Evolutionary conservation across 2,329 filamentous ascomycete species (phyloP).

Genomic region (Claviceps capensis): DNA sequence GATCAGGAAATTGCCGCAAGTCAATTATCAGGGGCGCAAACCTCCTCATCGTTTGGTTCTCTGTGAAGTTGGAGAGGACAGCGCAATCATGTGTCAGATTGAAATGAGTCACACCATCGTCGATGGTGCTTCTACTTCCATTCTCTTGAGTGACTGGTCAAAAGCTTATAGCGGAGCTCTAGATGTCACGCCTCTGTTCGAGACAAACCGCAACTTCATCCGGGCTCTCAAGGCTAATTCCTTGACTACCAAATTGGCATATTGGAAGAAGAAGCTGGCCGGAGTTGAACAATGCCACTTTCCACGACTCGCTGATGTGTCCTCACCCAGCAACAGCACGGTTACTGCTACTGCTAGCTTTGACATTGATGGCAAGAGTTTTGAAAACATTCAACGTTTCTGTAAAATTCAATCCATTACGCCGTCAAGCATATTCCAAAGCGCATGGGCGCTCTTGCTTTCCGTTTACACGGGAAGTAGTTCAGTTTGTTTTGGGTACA

Average conservation of each 20-base stretch:
- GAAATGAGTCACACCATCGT: conserved; percentile 22
- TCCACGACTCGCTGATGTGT: not conserved
- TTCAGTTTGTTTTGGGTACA: conserved; percentile 3
- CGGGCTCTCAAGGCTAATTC: conserved; percentile 2
- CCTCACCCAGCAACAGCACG: not conserved
- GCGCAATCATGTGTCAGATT: conserved; percentile 12
- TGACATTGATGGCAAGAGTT: not conserved
- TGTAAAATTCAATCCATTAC: conserved; percentile 22
- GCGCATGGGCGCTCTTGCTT: conserved; percentile 8
- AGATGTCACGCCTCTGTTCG: not conserved
- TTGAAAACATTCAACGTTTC: conserved; percentile 13
- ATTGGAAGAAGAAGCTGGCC: conserved; percentile 7
- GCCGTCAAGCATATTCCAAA: conserved; percentile 2
- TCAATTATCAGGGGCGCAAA: conserved; percentile 1
- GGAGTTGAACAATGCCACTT: conserved; percentile 8
- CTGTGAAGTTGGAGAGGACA: not conserved
- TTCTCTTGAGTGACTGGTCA: conserved; percentile 5
- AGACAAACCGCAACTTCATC: conserved; percentile 2
- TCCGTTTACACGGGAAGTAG: conserved; percentile 1
- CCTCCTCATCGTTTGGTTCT: conserved; percentile 3
- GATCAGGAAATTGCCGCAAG: not conserved
- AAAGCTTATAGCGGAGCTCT: not conserved
- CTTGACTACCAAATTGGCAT: conserved; percentile 2
- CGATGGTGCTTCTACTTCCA: conserved; percentile 18
- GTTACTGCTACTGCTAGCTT: not conserved